Base-by-base conservation (phyloP, 257 asterid genomes). In the Jacaranda mimosifolia region DNA sequence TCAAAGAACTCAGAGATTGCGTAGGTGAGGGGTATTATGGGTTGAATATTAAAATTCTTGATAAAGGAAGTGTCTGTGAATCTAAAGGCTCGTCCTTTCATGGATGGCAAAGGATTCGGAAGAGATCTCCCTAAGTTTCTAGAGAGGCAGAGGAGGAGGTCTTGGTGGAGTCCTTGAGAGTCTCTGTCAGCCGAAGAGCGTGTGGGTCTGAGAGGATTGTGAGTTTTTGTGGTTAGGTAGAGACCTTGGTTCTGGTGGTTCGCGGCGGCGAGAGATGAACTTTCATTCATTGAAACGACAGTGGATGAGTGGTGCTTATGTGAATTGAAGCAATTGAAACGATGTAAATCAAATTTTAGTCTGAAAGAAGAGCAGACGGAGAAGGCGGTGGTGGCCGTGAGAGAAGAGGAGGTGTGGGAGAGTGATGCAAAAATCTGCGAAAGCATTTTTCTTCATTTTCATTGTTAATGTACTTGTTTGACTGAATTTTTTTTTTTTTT, bases 81-180 rank as follows among this genome's bases (percentile, higher is more conserved):
- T 79, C 97, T 83, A 95, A 95, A 48, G 96, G 84, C 81, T 95
- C 99, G 78, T 95, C 99, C 85, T 90, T 91, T 13, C 91, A 83
- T 1, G 99, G 76, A 7, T n/a, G 98, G 99, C 99, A 52, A 95
- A 97, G 73, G 89, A 82, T 26, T 93, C 82, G n/a, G 99, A 89
- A 32, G 98, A 91, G 64, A 59, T 77, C 74, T 90, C 89, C 53
- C 96, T 79, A 6, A 93, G 89, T 78, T 89, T 91, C 81, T 90
- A 93, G 38, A 95, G 90, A 18, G 84, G 89, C 51, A 87, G 85
- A 21, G 91, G 78, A 39, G 92, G 78, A 32, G 93, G 35, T 90
- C 46, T n/a, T n/a, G 58, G 85, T 68, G 12, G 95, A 89, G 76
- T 93, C 99, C 74, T 95, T 97, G 55, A 95, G 92, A 3, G 93